phyloP scores from a whole-genome alignment of 306 rosid genomes.

The Luffa acutangula region DNA sequence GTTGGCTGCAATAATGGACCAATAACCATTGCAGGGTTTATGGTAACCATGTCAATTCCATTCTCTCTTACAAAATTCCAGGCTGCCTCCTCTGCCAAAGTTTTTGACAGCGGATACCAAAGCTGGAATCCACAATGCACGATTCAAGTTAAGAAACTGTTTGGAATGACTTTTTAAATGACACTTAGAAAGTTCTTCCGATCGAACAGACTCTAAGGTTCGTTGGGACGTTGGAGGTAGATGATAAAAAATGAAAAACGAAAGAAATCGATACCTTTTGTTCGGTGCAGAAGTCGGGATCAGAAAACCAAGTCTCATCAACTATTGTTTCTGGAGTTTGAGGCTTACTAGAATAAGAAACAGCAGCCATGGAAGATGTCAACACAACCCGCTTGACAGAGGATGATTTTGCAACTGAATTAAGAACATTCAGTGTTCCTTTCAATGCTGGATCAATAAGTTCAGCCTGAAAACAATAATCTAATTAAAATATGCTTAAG shows the following conservation, averaged over 20 bases:
- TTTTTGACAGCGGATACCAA: constrained; percentile 16
- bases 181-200: too few species aligned
- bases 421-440: constrained; percentile 46
- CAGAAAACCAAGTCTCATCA: constrained; percentile 48
- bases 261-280: constrained; percentile 12
- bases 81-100: constrained; percentile 82
- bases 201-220: too few species aligned
- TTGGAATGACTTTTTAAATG: too few species aligned
- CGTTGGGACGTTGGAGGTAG: too few species aligned
- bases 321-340: constrained; percentile 29
- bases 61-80: constrained; percentile 73
- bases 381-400: constrained; percentile 37
- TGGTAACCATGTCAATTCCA: constrained; percentile 54
- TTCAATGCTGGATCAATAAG: constrained; percentile 44
- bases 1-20: constrained; percentile 76
- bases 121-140: too few species aligned
- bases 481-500: not conserved
- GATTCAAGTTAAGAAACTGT: too few species aligned
- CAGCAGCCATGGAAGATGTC: constrained; percentile 43
- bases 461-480: constrained; percentile 26
- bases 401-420: constrained; percentile 20
- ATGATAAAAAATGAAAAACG: too few species aligned
- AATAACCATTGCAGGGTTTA: constrained; percentile 60
- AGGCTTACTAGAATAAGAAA: constrained; percentile 21
- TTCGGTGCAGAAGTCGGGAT: constrained; percentile 20